A percentile compares a stretch with the other conserved stretches of the same genome.
Conservation (phyloP, 2,329 filamentous ascomycete genomes). For the Apiospora rasikravindrae region DNA sequence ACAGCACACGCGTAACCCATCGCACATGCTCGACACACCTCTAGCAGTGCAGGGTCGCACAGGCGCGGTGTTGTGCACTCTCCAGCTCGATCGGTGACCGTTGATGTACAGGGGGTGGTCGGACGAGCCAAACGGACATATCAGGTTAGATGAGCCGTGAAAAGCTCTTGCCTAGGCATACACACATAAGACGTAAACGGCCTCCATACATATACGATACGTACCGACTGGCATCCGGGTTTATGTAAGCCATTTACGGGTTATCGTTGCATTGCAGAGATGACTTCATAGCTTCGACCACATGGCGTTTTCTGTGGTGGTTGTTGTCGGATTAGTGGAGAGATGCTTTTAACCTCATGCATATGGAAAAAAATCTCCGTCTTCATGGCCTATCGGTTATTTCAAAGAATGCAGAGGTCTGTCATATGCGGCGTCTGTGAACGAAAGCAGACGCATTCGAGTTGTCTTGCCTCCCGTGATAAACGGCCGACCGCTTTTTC, state of each 20-base stretch:
- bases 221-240: neutral
- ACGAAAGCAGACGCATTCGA: slow-evolving; percentile 21
- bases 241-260: neutral
- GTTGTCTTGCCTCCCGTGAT: slow-evolving; percentile 15
- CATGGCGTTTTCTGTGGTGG: slow-evolving; percentile 12
- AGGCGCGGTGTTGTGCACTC: neutral
- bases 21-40: slow-evolving; percentile 4
- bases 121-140: neutral
- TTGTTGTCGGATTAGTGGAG: slow-evolving; percentile 19
- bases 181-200: neutral
- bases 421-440: slow-evolving; percentile 24
- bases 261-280: slow-evolving; percentile 18
- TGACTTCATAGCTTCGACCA: slow-evolving; percentile 22
- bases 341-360: slow-evolving; percentile 5
- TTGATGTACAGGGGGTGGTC: slow-evolving; percentile 14
- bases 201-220: neutral
- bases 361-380: neutral
- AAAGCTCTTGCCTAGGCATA: neutral
- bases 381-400: neutral
- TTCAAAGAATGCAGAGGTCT: neutral
- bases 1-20: slow-evolving; percentile 7
- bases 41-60: neutral
- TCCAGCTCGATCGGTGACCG: neutral
- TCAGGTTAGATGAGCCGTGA: neutral
- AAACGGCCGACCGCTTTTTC: slow-evolving; percentile 9